Evolutionary conservation across 305 asterid genomes (phyloP).

Genomic region (Rubia tinctorum): DNA sequence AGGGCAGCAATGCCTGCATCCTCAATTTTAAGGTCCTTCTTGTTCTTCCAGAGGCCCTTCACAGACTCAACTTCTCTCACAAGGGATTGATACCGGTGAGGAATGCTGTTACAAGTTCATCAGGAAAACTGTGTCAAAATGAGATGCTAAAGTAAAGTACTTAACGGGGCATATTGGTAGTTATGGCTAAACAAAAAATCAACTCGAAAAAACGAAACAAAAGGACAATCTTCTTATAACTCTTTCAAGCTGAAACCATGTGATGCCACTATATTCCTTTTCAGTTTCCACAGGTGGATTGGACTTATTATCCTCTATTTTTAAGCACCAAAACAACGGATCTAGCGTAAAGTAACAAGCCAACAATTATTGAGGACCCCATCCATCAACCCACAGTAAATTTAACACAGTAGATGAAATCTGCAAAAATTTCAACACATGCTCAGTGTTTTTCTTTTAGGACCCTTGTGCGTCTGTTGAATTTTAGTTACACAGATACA

Average conservation of each 20-base stretch:
- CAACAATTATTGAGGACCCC: no score
- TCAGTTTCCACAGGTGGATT: not conserved
- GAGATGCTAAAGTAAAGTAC: not conserved
- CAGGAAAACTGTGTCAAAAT: not conserved
- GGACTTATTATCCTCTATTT: not conserved
- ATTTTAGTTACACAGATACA: not conserved
- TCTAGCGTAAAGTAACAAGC: no score
- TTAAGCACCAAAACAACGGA: no score
- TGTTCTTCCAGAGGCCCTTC: slow-evolving; percentile 53
- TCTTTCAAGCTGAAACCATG: not conserved
- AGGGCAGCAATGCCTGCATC: slow-evolving; percentile 68
- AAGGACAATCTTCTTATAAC: not conserved
- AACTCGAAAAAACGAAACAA: not conserved
- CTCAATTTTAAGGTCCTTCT: slow-evolving; percentile 56
- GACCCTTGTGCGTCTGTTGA: no score
- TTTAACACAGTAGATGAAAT: no score
- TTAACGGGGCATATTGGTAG: not conserved
- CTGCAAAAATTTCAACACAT: no score
- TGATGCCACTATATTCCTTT: not conserved
- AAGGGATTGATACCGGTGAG: slow-evolving; percentile 50
- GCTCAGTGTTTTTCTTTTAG: no score
- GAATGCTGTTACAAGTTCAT: slow-evolving; percentile 37
- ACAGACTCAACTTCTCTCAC: slow-evolving; percentile 52
- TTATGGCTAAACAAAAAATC: not conserved
- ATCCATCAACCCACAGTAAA: no score